Conservation (phyloP, 202 grass and related monocot genomes). For the Carex sylvatica region DNA sequence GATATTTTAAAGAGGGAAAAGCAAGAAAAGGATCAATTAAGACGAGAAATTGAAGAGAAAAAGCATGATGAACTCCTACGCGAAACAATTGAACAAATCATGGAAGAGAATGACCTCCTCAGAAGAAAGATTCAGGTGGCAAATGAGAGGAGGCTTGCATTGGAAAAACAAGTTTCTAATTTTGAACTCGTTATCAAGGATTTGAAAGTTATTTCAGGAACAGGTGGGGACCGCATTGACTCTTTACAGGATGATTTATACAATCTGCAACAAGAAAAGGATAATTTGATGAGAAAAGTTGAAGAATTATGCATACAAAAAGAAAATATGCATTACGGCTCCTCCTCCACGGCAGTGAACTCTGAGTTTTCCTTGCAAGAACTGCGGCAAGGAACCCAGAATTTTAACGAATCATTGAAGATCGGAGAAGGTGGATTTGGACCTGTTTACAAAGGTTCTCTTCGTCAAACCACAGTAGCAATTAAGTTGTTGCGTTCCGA, state of each 20-base stretch:
- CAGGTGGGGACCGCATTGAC: too few relatives aligned
- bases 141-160: too few relatives aligned
- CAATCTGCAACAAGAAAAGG: too few relatives aligned
- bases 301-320: conserved; percentile 7
- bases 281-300: too few relatives aligned
- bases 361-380: conserved; percentile 33
- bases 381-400: conserved; percentile 34
- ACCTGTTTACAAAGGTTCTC: conserved; percentile 37
- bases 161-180: too few relatives aligned
- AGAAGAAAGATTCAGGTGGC: conserved; percentile 12
- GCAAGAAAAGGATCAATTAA: conserved; percentile 22
- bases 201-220: too few relatives aligned
- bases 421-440: conserved; percentile 44
- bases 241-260: too few relatives aligned
- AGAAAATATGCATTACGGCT: conserved; percentile 12
- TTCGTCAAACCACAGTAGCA: conserved; percentile 30
- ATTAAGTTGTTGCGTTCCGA: conserved; percentile 35
- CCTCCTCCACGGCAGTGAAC: conserved; percentile 7
- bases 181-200: background rate
- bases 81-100: conserved; percentile 31
- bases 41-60: background rate
- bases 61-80: background rate
- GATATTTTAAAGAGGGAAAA: conserved; percentile 21
- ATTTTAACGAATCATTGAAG: conserved; percentile 23
- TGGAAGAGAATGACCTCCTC: conserved; percentile 40